Evolutionary conservation across 768 basidiomycete genomes (phyloP), one percentile per base, ranked within the genome.

Genomic region (Mycena kentingensis): DNA sequence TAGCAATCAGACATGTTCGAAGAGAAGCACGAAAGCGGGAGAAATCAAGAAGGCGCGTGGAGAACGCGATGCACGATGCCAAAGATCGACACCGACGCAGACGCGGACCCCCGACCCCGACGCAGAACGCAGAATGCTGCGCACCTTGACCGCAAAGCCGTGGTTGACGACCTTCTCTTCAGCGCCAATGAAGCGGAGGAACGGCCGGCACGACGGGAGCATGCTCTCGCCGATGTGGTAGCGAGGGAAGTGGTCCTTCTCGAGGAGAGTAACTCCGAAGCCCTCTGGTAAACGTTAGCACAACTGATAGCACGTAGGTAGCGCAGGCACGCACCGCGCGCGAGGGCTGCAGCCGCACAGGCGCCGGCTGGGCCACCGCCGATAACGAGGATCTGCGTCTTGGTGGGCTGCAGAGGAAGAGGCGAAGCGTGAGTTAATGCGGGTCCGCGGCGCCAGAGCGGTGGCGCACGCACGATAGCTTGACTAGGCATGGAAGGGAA

Each of bases 221-320:
- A 73, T 57, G 49, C 66, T 68, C 49, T 73, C 73, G 16, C 73
- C 73, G 49, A 73, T 68, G 47, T 73, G 72, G 44, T 73, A 73
- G 16, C 65, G 47, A 4, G 69, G 69, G 46, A 70, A 68, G 43
- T 65, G 53, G 2, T 47, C 55, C 12, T 57, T 53, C 47, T 70
- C 68, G 2, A 67, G 37, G 15, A 67, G 41, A 46, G 59, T 61
- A 25, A 69, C 68, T 8, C 66, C 42, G 37, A 67, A 46, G 16
- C 68, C 68, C 44, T 67, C 66, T 27, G 62, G 62, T 10, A 69
- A 26, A 19, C 18, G 29, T 16, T 18, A 11, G 22, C 21, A 18
- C 19, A 42, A 21, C n/a, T 36, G 16, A 26, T 35, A n/a, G n/a
- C n/a, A n/a, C n/a, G n/a, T 10, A 34, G 35, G 38, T 24, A 25